Evolutionary conservation across 108 stramenopile species (phyloP).

Genomic region (Nitzschia sp.): DNA sequence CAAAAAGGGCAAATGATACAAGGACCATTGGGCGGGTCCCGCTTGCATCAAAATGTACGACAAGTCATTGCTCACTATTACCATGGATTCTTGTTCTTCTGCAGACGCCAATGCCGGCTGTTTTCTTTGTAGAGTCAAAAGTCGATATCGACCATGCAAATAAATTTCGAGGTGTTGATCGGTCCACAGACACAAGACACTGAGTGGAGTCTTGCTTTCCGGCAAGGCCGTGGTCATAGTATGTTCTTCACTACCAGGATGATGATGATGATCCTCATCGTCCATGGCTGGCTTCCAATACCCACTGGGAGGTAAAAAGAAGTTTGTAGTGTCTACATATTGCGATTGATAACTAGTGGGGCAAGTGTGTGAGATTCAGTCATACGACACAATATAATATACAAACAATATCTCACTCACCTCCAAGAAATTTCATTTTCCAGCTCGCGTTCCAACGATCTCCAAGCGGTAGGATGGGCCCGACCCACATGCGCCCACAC

Average conservation of each 20-base stretch:
- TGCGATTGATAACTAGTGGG: constrained; percentile 33
- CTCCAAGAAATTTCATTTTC: constrained; percentile 57
- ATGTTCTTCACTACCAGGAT: no score
- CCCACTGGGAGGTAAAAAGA: constrained; percentile 45
- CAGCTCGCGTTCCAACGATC: constrained; percentile 15
- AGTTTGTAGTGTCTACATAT: constrained; percentile 41
- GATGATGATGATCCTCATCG: constrained; percentile 4
- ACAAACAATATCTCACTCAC: no score
- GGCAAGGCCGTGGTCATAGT: constrained; percentile 26
- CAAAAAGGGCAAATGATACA: constrained; percentile 56
- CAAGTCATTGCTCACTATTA: constrained; percentile 29
- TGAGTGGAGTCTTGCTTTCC: constrained; percentile 54
- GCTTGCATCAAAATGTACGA: constrained; percentile 18
- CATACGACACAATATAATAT: no score
- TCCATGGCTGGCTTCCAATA: constrained; percentile 12
- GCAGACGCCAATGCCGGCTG: neutral
- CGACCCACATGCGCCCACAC: constrained; percentile 45
- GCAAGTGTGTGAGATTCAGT: neutral
- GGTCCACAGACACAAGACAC: constrained; percentile 66
- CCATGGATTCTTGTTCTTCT: neutral
- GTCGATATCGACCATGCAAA: constrained; percentile 75
- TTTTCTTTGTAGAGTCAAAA: constrained; percentile 18
- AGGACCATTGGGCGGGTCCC: constrained; percentile 12
- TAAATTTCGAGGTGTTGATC: constrained; percentile 47
- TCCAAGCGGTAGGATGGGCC: constrained; percentile 34